Base-by-base conservation (phyloP, 257 asterid species). In the Echites panduratus region DNA sequence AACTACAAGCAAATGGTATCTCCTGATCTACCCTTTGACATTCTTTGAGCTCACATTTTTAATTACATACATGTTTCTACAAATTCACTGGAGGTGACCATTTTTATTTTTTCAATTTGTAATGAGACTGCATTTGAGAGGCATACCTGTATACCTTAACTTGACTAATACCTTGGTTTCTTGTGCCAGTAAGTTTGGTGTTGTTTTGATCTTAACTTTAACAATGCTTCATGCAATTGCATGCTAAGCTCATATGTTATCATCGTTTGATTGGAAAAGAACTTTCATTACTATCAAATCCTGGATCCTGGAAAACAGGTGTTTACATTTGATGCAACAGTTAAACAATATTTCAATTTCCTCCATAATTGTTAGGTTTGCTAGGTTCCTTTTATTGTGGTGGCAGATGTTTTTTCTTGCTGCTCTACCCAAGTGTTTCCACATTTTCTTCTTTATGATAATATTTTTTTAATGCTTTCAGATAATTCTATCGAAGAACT, bases 1-100 rank as follows among this genome's bases (percentile, higher is more conserved):
- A 94, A 83, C 87, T 94, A 73, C 99, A 91, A 79, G 99, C 98
- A 73, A 87, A 94, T 78, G 98, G 98, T 94, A 91, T 75, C 47
- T 78, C 44, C 64, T 78, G 53, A 70, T 80, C 49, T 73, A 29
- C 47, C 71, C 71, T n/a, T 76, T 47, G 58, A 38, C 62, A 53
- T 45, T 77, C 50, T 8, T 79, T 72, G 17, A 35, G 69, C 20
- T 11, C 29, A 8, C 49, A 20, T 69, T 27, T 29, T 27, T 27
- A 48, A 24, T 68, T 13, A 14, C 27, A 11, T 7, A 11, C 27
- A 44, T 66, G 56, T 35, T 19, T 11, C 4, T 29, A 27, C 49
- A 27, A 57, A 57, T 48, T 48, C 14, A 29, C 27, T 49, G 27
- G 0, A 27, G 27, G 12, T 17, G 45, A n/a, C 65, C 61, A 40